Conservation (phyloP, 495 filamentous ascomycete species). For the Aspergillus affinis region DNA sequence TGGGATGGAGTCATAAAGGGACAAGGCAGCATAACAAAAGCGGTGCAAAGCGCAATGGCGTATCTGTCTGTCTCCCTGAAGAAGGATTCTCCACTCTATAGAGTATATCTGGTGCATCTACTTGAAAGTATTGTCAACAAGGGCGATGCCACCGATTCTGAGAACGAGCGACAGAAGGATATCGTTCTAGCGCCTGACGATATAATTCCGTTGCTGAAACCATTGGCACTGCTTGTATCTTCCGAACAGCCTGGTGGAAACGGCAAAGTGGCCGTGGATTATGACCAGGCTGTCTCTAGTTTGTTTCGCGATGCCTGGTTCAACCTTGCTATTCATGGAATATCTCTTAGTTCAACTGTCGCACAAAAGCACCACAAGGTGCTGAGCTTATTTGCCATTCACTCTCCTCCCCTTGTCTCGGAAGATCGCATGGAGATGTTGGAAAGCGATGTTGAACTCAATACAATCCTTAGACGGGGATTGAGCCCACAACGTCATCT, state of each 20-base stretch:
- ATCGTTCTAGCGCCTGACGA: conserved; percentile 77
- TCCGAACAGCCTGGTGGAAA: conserved; percentile 42
- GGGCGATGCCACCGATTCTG: conserved; percentile 64
- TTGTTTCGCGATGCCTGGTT: conserved; percentile 94
- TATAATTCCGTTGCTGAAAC: conserved; percentile 79
- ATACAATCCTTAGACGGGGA: conserved; percentile 82
- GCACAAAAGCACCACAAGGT: conserved; percentile 68
- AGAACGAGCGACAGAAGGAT: conserved; percentile 67
- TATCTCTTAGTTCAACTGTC: conserved; percentile 67
- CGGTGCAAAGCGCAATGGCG: conserved; percentile 62
- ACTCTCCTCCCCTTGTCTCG: conserved; percentile 80
- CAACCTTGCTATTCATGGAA: conserved; percentile 92
- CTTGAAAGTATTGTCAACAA: conserved; percentile 87
- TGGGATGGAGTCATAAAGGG: conserved; percentile 69
- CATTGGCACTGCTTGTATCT: conserved; percentile 74
- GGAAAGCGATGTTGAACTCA: conserved; percentile 94
- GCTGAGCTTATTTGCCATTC: conserved; percentile 74
- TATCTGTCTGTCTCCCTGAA: conserved; percentile 69
- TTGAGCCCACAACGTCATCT: conserved; percentile 71
- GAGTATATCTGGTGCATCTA: conserved; percentile 77
- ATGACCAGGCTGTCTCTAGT: conserved; percentile 63
- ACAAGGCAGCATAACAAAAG: conserved; percentile 43
- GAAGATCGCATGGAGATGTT: conserved; percentile 82
- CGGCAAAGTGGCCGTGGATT: conserved; percentile 26
- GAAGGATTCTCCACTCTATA: conserved; percentile 66